Conservation (phyloP, 768 basidiomycete genomes). For the Wakefieldia striispora region DNA sequence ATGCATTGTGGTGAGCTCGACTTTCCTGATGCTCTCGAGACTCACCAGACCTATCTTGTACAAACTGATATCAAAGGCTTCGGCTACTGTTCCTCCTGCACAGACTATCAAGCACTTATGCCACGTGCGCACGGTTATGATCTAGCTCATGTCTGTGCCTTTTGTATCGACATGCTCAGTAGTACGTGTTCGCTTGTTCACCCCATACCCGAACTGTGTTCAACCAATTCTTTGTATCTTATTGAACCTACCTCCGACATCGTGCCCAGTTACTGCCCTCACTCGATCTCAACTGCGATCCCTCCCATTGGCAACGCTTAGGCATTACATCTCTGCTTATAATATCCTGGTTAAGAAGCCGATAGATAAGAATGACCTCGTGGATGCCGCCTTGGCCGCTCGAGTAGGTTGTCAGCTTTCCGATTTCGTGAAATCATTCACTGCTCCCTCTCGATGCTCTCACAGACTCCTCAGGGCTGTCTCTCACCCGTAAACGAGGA, state of each 20-base stretch:
- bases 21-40: not conserved
- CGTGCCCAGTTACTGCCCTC: slow-evolving; percentile 61
- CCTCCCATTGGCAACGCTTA: slow-evolving; percentile 58
- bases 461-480: slow-evolving; percentile 60
- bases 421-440: not conserved
- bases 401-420: slow-evolving; percentile 43
- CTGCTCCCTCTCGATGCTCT: not conserved
- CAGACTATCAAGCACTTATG: slow-evolving; percentile 76
- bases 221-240: not conserved
- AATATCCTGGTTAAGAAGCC: slow-evolving; percentile 59
- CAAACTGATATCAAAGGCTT: slow-evolving; percentile 48
- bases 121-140: slow-evolving; percentile 71
- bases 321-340: slow-evolving; percentile 69
- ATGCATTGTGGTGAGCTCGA: slow-evolving; percentile 67
- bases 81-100: slow-evolving; percentile 68
- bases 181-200: slow-evolving; percentile 41
- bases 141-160: slow-evolving; percentile 63
- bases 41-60: not conserved
- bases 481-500: slow-evolving; percentile 61
- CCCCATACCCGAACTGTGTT: not conserved
- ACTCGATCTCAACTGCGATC: slow-evolving; percentile 54
- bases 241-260: not conserved
- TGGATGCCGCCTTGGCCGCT: slow-evolving; percentile 55
- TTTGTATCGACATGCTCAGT: slow-evolving; percentile 66
- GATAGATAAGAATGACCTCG: slow-evolving; percentile 77